Conservation (phyloP, 2,329 filamentous ascomycete genomes). For the Aspergillus ruber region DNA sequence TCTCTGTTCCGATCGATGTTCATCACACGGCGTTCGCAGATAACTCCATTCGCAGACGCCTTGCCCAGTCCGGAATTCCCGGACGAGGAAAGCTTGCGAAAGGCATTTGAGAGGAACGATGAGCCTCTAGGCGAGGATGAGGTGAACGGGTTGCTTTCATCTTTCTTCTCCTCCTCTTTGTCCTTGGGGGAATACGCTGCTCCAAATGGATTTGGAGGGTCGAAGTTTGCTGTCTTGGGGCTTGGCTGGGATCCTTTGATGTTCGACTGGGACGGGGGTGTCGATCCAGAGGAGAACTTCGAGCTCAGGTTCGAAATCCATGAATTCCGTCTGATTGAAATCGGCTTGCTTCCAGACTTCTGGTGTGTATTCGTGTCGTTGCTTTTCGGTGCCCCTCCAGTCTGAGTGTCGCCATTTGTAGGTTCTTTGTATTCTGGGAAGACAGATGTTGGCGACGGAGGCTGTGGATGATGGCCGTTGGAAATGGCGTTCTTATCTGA, state of each 20-base stretch:
- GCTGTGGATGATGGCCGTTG: slow-evolving; percentile 15
- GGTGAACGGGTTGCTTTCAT: slow-evolving; percentile 23
- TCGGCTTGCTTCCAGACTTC: slow-evolving; percentile 23
- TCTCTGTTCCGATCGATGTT: slow-evolving; percentile 78
- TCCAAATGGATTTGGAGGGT: slow-evolving; percentile 40
- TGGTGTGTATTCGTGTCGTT: slow-evolving; percentile 8
- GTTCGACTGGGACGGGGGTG: slow-evolving; percentile 32
- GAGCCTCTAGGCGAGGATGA: slow-evolving; percentile 67
- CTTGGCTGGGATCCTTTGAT: slow-evolving; percentile 24
- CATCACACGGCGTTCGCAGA: slow-evolving; percentile 73
- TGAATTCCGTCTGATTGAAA: slow-evolving; percentile 59
- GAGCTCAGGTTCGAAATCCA: slow-evolving; percentile 94
- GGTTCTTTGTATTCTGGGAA: slow-evolving; percentile 9
- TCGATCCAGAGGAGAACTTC: slow-evolving; percentile 66
- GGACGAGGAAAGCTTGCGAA: slow-evolving; percentile 74
- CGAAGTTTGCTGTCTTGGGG: slow-evolving; percentile 29
- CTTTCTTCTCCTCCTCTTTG: slow-evolving; percentile 38
- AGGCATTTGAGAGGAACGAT: slow-evolving; percentile 72
- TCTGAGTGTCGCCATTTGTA: slow-evolving; percentile 9
- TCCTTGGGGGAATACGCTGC: slow-evolving; percentile 36
- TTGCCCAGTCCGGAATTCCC: slow-evolving; percentile 45
- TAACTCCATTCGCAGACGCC: slow-evolving; percentile 54
- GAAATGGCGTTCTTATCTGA: slow-evolving; percentile 18
- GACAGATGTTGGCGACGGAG: slow-evolving; percentile 9
- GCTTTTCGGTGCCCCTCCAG: slow-evolving; percentile 13